phyloP scores from a whole-genome alignment of 768 basidiomycete species.

The Kwoniella botswanensis region DNA sequence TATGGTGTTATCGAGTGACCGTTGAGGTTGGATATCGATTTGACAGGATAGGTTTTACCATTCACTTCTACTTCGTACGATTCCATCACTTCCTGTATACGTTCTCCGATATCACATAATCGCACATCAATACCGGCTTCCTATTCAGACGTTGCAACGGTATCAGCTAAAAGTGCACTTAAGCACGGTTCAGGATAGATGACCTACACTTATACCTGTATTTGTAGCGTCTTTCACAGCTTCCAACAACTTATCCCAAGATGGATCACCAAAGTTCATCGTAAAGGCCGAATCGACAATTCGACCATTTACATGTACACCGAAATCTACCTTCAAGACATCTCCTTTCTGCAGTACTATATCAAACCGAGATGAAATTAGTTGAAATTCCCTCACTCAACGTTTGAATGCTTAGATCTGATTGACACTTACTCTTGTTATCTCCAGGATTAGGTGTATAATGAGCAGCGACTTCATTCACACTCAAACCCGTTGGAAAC shows the following conservation, averaged over 20 bases:
- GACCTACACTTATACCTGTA: conserved; percentile 78
- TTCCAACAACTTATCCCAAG: conserved; percentile 84
- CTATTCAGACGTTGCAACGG: conserved; percentile 59
- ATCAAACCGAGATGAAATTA: not conserved
- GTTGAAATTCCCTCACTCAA: conserved; percentile 12
- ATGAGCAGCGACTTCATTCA: conserved; percentile 95
- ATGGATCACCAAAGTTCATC: conserved; percentile 81
- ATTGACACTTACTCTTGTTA: conserved; percentile 67
- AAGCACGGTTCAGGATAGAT: not conserved
- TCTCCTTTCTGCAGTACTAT: conserved; percentile 81
- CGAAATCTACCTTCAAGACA: conserved; percentile 95
- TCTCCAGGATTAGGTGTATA: conserved; percentile 95
- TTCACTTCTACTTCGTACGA: conserved; percentile 95
- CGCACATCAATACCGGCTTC: conserved; percentile 96
- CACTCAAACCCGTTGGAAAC: conserved; percentile 92
- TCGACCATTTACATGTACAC: conserved; percentile 94
- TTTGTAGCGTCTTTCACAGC: conserved; percentile 95
- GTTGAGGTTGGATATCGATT: conserved; percentile 88
- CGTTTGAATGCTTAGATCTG: not conserved
- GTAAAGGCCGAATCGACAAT: conserved; percentile 97
- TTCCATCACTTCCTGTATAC: conserved; percentile 98
- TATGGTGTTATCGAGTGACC: conserved; percentile 91
- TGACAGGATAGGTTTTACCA: conserved; percentile 87
- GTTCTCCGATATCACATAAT: conserved; percentile 86
- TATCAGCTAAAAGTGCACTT: not conserved